phyloP scores from a whole-genome alignment of 2,329 filamentous ascomycete species.

The Aspergillus eucalypticola region DNA sequence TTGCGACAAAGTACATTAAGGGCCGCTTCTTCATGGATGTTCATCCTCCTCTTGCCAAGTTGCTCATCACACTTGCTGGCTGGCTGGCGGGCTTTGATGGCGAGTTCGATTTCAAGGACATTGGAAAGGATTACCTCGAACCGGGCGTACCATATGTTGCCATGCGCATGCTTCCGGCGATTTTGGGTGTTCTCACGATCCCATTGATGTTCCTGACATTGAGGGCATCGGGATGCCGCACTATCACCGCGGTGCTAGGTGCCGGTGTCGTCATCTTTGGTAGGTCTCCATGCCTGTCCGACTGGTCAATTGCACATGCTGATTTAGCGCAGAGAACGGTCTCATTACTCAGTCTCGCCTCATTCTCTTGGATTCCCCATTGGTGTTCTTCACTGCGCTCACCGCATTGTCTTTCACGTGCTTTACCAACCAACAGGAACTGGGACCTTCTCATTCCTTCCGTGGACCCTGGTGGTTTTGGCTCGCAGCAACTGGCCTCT shows the following conservation, averaged over 20 bases:
- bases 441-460: slow-evolving; percentile 86
- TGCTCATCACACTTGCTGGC: slow-evolving; percentile 91
- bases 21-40: slow-evolving; percentile 99
- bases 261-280: slow-evolving; percentile 87
- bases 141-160: slow-evolving; percentile 94
- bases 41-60: slow-evolving; percentile 94
- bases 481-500: slow-evolving; percentile 82
- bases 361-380: slow-evolving; percentile 92
- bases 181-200: slow-evolving; percentile 84
- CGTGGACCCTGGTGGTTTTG: slow-evolving; percentile 96
- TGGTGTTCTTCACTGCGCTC: slow-evolving; percentile 89
- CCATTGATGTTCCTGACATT: slow-evolving; percentile 93
- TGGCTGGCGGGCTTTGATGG: slow-evolving; percentile 95
- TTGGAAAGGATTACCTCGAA: slow-evolving; percentile 97
- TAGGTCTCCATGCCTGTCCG: slow-evolving; percentile 41
- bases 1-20: slow-evolving; percentile 99
- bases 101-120: slow-evolving; percentile 98
- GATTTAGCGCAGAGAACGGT: slow-evolving; percentile 71
- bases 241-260: slow-evolving; percentile 78
- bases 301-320: slow-evolving; percentile 4
- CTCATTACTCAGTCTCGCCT: slow-evolving; percentile 91
- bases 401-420: slow-evolving; percentile 87
- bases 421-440: slow-evolving; percentile 96
- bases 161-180: slow-evolving; percentile 90
- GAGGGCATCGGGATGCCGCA: slow-evolving; percentile 86